Conservation (phyloP, 2,329 filamentous ascomycete genomes). For the Gaeumannomyces tritici region DNA sequence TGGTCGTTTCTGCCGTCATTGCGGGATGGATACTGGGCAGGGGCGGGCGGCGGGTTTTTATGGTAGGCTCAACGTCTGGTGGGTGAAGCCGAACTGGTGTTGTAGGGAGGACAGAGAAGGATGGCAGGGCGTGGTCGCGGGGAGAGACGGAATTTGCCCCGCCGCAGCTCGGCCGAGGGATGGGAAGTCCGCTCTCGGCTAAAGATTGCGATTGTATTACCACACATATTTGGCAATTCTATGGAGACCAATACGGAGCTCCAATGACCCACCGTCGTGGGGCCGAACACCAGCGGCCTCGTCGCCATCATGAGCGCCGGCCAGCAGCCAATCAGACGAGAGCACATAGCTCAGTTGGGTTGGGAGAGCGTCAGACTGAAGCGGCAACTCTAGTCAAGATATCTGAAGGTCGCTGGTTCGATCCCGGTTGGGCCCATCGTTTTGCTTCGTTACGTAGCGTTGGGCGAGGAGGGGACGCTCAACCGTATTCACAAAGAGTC, state of each 20-base stretch:
- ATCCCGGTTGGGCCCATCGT: neutral
- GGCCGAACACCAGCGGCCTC: neutral
- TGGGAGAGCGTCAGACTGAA: conserved; percentile 6
- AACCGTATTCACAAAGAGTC: too few species aligned
- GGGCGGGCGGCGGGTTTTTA: neutral
- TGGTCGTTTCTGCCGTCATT: neutral
- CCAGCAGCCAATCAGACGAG: neutral
- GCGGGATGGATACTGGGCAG: too few species aligned
- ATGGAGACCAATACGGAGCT: neutral
- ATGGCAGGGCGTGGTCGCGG: neutral
- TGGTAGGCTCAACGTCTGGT: too few species aligned
- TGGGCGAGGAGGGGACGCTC: neutral
- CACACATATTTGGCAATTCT: neutral
- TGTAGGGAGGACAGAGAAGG: neutral
- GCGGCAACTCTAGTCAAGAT: neutral
- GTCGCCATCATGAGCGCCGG: neutral
- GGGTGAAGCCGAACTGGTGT: neutral
- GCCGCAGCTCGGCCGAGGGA: neutral
- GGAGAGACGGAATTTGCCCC: neutral
- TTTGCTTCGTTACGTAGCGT: neutral
- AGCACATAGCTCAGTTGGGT: conserved; percentile 4
- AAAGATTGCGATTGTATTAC: neutral
- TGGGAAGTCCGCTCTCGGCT: neutral
- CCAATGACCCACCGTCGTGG: neutral
- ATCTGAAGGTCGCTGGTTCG: conserved; percentile 5